These are phyloP conservation scores for Oryza glumipatula DNA, from an alignment of 176 grass and related monocot species.

Conservation along the genomic window DNA sequence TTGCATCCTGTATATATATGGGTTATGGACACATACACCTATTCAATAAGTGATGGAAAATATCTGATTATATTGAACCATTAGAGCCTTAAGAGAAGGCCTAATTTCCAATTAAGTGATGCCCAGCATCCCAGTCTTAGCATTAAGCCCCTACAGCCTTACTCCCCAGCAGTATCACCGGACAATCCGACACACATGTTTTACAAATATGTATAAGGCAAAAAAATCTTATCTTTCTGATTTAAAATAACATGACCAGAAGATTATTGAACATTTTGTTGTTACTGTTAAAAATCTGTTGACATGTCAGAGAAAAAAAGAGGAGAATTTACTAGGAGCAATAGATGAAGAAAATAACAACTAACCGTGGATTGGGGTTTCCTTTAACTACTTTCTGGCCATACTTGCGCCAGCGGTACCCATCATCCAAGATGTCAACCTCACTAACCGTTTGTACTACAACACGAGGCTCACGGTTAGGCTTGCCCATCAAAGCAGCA, in stretches of 20 bases:
- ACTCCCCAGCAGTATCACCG: not conserved
- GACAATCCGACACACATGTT: not conserved
- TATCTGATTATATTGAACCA: not conserved
- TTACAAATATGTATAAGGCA: not conserved
- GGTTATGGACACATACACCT: not conserved
- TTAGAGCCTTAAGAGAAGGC: not conserved
- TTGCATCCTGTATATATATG: not conserved
- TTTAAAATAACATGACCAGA: slow-evolving; percentile 15
- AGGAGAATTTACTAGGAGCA: not conserved
- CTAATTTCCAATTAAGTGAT: not conserved
- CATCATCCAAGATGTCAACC: slow-evolving; percentile 99
- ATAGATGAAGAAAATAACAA: slow-evolving; percentile 27
- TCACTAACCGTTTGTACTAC: slow-evolving; percentile 99
- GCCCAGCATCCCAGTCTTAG: too few species aligned
- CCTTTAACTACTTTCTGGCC: slow-evolving; percentile 99
- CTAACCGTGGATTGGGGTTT: slow-evolving; percentile 94
- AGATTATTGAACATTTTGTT: not conserved
- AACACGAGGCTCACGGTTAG: slow-evolving; percentile 95
- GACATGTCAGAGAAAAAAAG: not conserved
- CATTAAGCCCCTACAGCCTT: not conserved
- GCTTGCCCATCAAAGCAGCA: slow-evolving; percentile 79
- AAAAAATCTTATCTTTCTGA: slow-evolving; percentile 11
- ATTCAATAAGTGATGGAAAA: slow-evolving; percentile 21
- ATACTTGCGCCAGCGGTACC: slow-evolving; percentile 99
- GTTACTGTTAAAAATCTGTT: not conserved